phyloP scores from a whole-genome alignment of 192 early-diverging fungal species.

The Backusella macrospora region DNA sequence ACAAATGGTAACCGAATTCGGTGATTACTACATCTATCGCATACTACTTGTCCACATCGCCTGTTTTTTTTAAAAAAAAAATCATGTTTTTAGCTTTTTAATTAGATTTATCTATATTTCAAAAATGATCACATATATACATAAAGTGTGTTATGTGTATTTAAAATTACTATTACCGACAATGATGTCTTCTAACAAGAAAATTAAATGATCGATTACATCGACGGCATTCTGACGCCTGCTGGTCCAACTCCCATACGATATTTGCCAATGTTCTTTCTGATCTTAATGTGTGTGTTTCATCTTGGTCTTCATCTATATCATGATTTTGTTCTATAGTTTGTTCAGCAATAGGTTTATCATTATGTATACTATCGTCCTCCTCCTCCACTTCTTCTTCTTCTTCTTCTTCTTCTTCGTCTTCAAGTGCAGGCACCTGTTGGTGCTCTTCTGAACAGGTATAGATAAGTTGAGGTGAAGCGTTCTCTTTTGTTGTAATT shows the following conservation, averaged over 20 bases:
- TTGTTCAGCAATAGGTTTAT: background rate
- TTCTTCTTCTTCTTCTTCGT: background rate
- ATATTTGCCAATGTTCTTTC: slow-evolving; percentile 15
- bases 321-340: background rate
- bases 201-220: slow-evolving; percentile 76
- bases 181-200: slow-evolving; percentile 86
- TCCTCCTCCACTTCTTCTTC: background rate
- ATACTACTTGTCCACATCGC: slow-evolving; percentile 85
- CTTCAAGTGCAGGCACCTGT: background rate
- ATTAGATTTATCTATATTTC: too few species aligned
- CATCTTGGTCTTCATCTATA: slow-evolving; percentile 5
- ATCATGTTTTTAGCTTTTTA: too few species aligned
- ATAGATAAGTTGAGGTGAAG: slow-evolving; percentile 6
- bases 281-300: slow-evolving; percentile 5
- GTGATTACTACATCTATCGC: slow-evolving; percentile 73
- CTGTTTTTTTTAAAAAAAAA: slow-evolving; percentile 46
- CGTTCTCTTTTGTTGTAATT: slow-evolving; percentile 20
- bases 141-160: too few species aligned
- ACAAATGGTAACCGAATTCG: slow-evolving; percentile 55
- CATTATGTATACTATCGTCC: too few species aligned
- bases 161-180: slow-evolving; percentile 37
- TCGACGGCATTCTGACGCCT: slow-evolving; percentile 65
- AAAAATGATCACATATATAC: too few species aligned
- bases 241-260: slow-evolving; percentile 79
- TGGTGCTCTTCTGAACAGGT: slow-evolving; percentile 5